Percentiles rank a stretch among this genome's conserved stretches.
phyloP scores from a whole-genome alignment of 225 moss, liverwort and hornwort genomes.

The Pseudisothecium myosuroides region DNA sequence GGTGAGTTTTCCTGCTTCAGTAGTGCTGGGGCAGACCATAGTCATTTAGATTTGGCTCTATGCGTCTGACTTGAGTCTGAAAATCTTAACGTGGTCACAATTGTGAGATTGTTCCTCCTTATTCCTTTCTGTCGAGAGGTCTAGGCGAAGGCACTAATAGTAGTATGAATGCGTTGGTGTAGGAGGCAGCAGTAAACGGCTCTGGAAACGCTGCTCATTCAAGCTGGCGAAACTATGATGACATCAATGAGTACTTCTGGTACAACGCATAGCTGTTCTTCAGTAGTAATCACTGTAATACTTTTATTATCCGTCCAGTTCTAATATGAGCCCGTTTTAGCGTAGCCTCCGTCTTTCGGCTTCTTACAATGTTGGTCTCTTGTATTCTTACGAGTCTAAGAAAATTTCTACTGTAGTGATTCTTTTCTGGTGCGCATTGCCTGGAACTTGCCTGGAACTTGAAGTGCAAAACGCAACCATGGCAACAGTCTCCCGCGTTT shows the following conservation, averaged over 20 bases:
- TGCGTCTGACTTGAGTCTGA: background rate
- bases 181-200: slow-evolving; percentile 62
- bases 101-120: background rate
- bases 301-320: background rate
- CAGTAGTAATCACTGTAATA: background rate
- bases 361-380: background rate
- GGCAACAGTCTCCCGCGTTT: background rate
- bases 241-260: slow-evolving; percentile 99
- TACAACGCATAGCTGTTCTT: background rate
- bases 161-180: slow-evolving; percentile 1
- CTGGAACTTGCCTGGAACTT: background rate
- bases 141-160: background rate
- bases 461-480: background rate
- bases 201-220: slow-evolving; percentile 69
- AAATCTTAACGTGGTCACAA: background rate
- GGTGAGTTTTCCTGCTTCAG: slow-evolving; percentile 33
- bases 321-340: background rate
- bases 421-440: background rate
- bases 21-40: background rate
- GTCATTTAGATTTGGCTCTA: background rate
- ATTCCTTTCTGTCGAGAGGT: background rate
- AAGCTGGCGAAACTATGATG: slow-evolving; percentile 97
- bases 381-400: background rate
- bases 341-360: background rate
- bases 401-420: background rate